Evolutionary conservation across 495 filamentous ascomycete species (phyloP).

Genomic region (Penicillium desertorum): DNA sequence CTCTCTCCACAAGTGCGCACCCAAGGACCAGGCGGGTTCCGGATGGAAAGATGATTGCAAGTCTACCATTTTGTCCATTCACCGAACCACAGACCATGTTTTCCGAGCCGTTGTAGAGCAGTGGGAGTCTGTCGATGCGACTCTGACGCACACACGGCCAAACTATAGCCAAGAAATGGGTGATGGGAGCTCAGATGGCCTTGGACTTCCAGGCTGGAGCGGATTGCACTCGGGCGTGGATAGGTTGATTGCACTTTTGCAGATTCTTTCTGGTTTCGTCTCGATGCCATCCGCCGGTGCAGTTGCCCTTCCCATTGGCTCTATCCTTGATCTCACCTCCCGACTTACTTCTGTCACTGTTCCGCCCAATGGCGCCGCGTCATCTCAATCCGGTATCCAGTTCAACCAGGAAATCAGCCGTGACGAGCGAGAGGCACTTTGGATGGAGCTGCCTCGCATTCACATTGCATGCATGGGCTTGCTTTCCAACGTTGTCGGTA

Average conservation of each 20-base stretch:
- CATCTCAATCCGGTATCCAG: constrained; percentile 38
- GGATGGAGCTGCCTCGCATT: constrained; percentile 67
- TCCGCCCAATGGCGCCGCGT: constrained; percentile 44
- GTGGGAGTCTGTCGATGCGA: constrained; percentile 61
- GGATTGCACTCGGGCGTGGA: constrained; percentile 71
- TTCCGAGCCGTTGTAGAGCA: constrained; percentile 76
- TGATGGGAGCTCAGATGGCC: constrained; percentile 35
- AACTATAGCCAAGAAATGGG: constrained; percentile 41
- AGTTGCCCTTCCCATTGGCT: constrained; percentile 62
- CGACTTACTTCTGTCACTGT: constrained; percentile 67
- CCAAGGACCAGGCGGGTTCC: constrained; percentile 67
- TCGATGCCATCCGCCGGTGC: constrained; percentile 55
- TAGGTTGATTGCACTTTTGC: constrained; percentile 61
- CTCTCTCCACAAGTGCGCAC: constrained; percentile 68
- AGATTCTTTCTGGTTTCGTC: constrained; percentile 55
- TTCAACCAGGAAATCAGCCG: constrained; percentile 67
- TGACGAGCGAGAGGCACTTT: constrained; percentile 76
- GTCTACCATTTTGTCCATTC: constrained; percentile 56
- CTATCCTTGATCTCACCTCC: constrained; percentile 62
- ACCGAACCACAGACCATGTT: constrained; percentile 67
- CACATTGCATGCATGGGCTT: constrained; percentile 66
- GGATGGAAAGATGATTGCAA: constrained; percentile 71
- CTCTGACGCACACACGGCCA: constrained; percentile 25
- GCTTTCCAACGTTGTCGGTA: constrained; percentile 49
- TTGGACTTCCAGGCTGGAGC: constrained; percentile 65